Evolutionary conservation across 768 basidiomycete species (phyloP).

Genomic region (Mycena chlorophos): DNA sequence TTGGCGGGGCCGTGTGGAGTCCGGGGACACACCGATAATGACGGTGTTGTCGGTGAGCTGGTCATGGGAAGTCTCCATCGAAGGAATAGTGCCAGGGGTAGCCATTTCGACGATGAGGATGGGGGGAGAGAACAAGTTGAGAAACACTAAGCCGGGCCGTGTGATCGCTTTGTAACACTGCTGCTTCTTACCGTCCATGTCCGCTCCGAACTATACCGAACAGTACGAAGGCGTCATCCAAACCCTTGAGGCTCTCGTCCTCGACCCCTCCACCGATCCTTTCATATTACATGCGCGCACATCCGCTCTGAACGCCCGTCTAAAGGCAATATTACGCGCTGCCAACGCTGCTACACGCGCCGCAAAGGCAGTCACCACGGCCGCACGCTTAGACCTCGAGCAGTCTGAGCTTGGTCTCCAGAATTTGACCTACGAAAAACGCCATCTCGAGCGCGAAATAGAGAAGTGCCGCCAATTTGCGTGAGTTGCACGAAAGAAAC

Average conservation of each 20-base stretch:
- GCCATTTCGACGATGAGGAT: constrained; percentile 37
- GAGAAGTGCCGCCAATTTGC: constrained; percentile 91
- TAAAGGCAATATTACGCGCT: constrained; percentile 76
- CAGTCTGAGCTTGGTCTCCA: constrained; percentile 83
- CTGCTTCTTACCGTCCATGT: constrained; percentile 17
- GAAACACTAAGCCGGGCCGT: not conserved
- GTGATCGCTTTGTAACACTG: not conserved
- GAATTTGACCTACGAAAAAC: constrained; percentile 85
- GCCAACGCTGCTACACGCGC: constrained; percentile 70
- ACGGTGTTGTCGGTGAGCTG: constrained; percentile 85
- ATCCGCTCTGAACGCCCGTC: constrained; percentile 73
- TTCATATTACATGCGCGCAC: constrained; percentile 62
- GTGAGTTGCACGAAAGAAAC: constrained; percentile 37
- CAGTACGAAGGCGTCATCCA: constrained; percentile 55
- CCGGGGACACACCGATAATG: constrained; percentile 69
- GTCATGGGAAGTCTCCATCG: constrained; percentile 75
- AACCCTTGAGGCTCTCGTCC: constrained; percentile 64
- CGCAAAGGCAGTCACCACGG: constrained; percentile 69
- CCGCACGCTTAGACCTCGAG: constrained; percentile 86
- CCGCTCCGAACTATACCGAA: constrained; percentile 31
- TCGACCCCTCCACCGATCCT: constrained; percentile 46
- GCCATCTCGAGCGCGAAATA: constrained; percentile 88
- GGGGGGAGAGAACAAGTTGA: not conserved
- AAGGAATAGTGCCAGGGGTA: constrained; percentile 83
- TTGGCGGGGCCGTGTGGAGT: constrained; percentile 16